Evolutionary conservation across 768 basidiomycete genomes (phyloP).

Genomic region (Lactifluus rugatus): DNA sequence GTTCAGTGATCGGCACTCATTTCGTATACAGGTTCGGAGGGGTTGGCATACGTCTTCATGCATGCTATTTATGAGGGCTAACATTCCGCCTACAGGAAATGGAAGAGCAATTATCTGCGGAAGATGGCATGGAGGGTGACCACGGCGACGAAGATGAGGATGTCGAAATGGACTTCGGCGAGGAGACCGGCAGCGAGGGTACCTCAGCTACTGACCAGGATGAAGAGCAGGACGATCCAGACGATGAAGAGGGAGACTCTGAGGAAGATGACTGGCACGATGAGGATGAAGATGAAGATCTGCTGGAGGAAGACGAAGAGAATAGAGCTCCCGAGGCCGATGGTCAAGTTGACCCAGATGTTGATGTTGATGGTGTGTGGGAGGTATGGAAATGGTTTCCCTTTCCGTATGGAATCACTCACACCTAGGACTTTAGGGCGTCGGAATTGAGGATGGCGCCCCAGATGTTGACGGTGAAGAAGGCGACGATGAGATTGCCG

Average conservation of each 20-base stretch:
- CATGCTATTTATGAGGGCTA: slow-evolving; percentile 8
- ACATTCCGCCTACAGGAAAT: slow-evolving; percentile 50
- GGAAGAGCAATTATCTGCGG: slow-evolving; percentile 65
- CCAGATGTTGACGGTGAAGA: slow-evolving; percentile 31
- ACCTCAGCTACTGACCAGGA: slow-evolving; percentile 70
- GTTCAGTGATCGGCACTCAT: neutral
- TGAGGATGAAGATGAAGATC: slow-evolving; percentile 60
- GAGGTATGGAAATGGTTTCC: slow-evolving; percentile 22
- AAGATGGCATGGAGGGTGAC: slow-evolving; percentile 74
- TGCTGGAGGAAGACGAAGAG: slow-evolving; percentile 31
- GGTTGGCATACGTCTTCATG: slow-evolving; percentile 38
- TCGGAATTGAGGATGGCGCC: slow-evolving; percentile 28
- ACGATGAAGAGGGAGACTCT: slow-evolving; percentile 46
- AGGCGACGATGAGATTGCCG: slow-evolving; percentile 44
- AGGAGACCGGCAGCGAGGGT: slow-evolving; percentile 73
- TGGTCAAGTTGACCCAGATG: slow-evolving; percentile 32
- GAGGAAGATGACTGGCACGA: slow-evolving; percentile 56
- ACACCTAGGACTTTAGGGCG: slow-evolving; percentile 23
- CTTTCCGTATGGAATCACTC: neutral
- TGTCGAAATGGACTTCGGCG: slow-evolving; percentile 81
- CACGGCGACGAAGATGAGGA: slow-evolving; percentile 78
- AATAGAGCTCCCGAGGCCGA: slow-evolving; percentile 29
- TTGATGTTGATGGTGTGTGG: slow-evolving; percentile 35
- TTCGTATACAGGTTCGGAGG: slow-evolving; percentile 51
- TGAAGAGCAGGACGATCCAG: slow-evolving; percentile 54